Percentiles rank a stretch among this genome's conserved stretches.
Evolutionary conservation across 306 rosid species (phyloP).

Genomic region (Aeschynomene evenia): DNA sequence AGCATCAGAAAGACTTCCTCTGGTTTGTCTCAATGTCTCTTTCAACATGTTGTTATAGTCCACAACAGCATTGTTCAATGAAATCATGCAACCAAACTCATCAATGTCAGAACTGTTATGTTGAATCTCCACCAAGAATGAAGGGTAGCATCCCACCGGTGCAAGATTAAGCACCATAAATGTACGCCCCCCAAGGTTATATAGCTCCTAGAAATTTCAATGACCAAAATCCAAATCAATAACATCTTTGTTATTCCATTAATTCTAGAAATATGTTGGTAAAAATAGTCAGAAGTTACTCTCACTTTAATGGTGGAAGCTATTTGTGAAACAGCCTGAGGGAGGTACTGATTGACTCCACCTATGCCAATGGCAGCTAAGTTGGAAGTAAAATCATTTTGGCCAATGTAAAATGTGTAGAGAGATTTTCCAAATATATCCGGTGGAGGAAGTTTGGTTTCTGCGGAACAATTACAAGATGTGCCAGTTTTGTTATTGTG

Average conservation of each 20-base stretch:
- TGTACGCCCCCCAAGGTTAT: slow-evolving; percentile 67
- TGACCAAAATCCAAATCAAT: not conserved
- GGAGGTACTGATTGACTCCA: slow-evolving; percentile 68
- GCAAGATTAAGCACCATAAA: slow-evolving; percentile 80
- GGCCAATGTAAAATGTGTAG: slow-evolving; percentile 76
- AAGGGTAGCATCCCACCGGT: slow-evolving; percentile 89
- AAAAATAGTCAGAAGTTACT: not conserved
- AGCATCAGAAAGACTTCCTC: slow-evolving; percentile 55
- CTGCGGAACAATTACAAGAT: slow-evolving; percentile 34
- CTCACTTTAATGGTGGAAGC: slow-evolving; percentile 63
- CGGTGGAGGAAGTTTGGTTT: slow-evolving; percentile 53
- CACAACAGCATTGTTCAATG: slow-evolving; percentile 68
- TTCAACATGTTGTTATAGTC: slow-evolving; percentile 69
- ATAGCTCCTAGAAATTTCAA: slow-evolving; percentile 57
- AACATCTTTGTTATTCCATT: not conserved
- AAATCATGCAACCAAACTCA: slow-evolving; percentile 65
- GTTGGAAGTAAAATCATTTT: slow-evolving; percentile 74
- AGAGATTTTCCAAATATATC: slow-evolving; percentile 72
- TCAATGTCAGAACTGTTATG: slow-evolving; percentile 64
- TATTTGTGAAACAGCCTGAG: slow-evolving; percentile 73
- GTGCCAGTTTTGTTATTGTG: not conserved
- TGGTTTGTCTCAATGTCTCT: slow-evolving; percentile 42
- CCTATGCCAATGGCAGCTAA: slow-evolving; percentile 51
- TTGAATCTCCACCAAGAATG: slow-evolving; percentile 57
- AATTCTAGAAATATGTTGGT: not conserved